Evolutionary conservation across 2,329 filamentous ascomycete genomes (phyloP).

Genomic region (Penicillium sp.): DNA sequence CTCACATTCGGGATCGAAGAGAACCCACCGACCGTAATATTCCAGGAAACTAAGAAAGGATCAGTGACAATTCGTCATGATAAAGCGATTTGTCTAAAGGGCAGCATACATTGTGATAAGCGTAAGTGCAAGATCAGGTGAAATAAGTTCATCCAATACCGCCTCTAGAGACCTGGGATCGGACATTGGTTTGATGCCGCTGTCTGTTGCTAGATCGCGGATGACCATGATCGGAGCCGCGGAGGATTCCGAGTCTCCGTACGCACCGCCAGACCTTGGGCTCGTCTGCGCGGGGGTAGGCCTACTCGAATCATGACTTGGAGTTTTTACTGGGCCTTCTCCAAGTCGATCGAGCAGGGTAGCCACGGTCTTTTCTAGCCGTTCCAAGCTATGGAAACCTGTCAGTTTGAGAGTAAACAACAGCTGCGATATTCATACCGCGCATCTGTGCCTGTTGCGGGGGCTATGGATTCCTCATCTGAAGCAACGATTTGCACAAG

Average conservation of each 20-base stretch:
- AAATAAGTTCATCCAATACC: constrained; percentile 16
- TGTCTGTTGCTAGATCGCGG: constrained; percentile 16
- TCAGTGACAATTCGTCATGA: not conserved
- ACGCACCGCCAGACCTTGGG: constrained; percentile 7
- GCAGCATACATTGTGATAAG: constrained; percentile 21
- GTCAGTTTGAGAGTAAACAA: not conserved
- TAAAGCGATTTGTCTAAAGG: not conserved
- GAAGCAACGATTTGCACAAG: constrained; percentile 12
- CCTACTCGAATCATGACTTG: constrained; percentile 4
- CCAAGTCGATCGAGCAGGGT: constrained; percentile 15
- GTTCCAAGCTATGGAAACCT: constrained; percentile 10
- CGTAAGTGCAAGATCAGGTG: constrained; percentile 22
- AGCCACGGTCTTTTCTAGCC: constrained; percentile 14
- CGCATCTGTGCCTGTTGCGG: constrained; percentile 10
- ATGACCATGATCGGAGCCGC: constrained; percentile 17
- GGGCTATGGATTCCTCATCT: constrained; percentile 1
- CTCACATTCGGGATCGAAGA: constrained; percentile 26
- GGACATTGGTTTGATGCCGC: constrained; percentile 5
- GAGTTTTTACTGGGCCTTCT: constrained; percentile 7
- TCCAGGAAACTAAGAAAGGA: constrained; percentile 28
- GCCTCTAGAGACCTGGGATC: constrained; percentile 9
- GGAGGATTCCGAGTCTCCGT: constrained; percentile 13
- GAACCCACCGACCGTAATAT: constrained; percentile 39
- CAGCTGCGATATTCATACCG: constrained; percentile 9
- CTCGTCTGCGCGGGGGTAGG: constrained; percentile 9